Evolutionary conservation across 2,329 filamentous ascomycete genomes (phyloP).

Genomic region (Aspergillus awamori): DNA sequence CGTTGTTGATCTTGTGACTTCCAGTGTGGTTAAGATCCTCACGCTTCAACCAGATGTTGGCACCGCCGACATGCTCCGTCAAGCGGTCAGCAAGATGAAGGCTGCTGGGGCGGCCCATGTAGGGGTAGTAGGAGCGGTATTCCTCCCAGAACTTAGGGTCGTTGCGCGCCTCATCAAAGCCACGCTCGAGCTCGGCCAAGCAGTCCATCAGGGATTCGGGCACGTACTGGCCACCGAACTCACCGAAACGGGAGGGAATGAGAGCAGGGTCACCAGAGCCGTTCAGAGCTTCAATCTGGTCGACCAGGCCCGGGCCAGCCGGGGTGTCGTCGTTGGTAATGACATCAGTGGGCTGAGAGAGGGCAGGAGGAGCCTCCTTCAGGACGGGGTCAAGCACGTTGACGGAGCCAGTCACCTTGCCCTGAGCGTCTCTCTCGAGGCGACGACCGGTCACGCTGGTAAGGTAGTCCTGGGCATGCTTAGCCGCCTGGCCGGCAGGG

Average conservation of each 20-base stretch:
- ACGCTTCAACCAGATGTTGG: slow-evolving; percentile 96
- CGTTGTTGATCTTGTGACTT: slow-evolving; percentile 99
- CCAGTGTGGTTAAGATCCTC: slow-evolving; percentile 98
- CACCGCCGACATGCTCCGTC: slow-evolving; percentile 85
- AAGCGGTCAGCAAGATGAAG: slow-evolving; percentile 86
- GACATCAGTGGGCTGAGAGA: slow-evolving; percentile 60
- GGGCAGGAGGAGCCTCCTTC: slow-evolving; percentile 58
- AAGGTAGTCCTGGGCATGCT: slow-evolving; percentile 85
- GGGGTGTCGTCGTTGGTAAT: slow-evolving; percentile 61
- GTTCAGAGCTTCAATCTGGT: slow-evolving; percentile 82
- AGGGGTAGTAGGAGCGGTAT: slow-evolving; percentile 92
- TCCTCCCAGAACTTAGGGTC: slow-evolving; percentile 97
- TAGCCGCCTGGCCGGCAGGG: slow-evolving; percentile 64
- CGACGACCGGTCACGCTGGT: slow-evolving; percentile 67
- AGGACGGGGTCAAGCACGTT: slow-evolving; percentile 70
- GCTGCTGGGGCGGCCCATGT: slow-evolving; percentile 93
- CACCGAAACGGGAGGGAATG: slow-evolving; percentile 84
- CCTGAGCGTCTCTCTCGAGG: slow-evolving; percentile 48
- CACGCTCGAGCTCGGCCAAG: slow-evolving; percentile 82
- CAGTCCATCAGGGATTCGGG: slow-evolving; percentile 98
- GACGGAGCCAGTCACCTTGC: slow-evolving; percentile 63
- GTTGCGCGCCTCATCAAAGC: slow-evolving; percentile 83
- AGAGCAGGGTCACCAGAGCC: slow-evolving; percentile 58
- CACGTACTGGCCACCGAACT: slow-evolving; percentile 96
- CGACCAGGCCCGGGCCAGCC: slow-evolving; percentile 71